phyloP scores from a whole-genome alignment of 306 rosid genomes.

The Psophocarpus tetragonolobus region DNA sequence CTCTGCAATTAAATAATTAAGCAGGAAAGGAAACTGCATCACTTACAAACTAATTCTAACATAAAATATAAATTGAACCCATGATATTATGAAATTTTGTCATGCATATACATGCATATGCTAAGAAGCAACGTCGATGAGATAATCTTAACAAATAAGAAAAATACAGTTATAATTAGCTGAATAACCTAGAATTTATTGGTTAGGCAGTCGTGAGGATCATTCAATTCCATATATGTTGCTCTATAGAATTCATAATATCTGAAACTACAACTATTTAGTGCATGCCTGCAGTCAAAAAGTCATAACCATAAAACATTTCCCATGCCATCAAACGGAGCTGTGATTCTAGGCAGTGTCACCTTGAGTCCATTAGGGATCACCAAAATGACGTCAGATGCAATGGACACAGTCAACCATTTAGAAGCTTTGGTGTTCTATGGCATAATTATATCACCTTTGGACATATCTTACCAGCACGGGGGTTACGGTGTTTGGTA shows the following conservation, averaged over 20 bases:
- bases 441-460: conserved; percentile 15
- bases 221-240: background rate
- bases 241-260: conserved; percentile 19
- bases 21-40: conserved; percentile 1
- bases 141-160: background rate
- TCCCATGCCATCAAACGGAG: background rate
- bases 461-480: background rate
- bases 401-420: conserved; percentile 4
- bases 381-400: conserved; percentile 13
- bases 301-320: conserved; percentile 1
- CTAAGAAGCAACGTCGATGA: background rate
- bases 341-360: background rate
- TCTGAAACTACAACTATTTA: background rate
- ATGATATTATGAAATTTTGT: background rate
- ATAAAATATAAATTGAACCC: conserved; percentile 12
- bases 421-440: conserved; percentile 14
- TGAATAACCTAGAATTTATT: background rate
- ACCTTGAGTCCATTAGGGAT: background rate
- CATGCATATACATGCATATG: background rate
- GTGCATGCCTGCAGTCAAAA: conserved; percentile 7
- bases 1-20: conserved; percentile 51
- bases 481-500: too few relatives aligned
- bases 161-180: background rate
- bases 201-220: background rate
- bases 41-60: background rate